A percentile compares a stretch with the other conserved stretches of the same genome.
Evolutionary conservation across 75 land plant species (phyloP).

Genomic region (Cupressus sempervirens): DNA sequence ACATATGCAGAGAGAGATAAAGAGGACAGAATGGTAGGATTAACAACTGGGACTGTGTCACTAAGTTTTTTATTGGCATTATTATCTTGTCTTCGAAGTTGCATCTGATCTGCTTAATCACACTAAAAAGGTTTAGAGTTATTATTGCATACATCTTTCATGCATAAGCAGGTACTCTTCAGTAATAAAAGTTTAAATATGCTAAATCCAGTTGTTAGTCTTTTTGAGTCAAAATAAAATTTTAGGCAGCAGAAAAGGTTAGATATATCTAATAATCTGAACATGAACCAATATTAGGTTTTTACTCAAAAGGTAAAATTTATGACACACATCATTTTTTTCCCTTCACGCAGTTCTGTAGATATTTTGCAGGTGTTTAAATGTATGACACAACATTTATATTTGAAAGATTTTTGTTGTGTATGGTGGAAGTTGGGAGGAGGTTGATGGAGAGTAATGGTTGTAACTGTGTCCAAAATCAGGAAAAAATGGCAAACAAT

Average conservation of each 20-base stretch:
- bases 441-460: no score
- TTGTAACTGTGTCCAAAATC: no score
- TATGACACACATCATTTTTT: no score
- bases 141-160: not conserved
- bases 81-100: no score
- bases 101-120: not conserved
- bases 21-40: not conserved
- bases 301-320: no score
- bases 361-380: no score
- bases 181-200: not conserved
- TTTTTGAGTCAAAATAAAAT: not conserved
- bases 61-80: slow-evolving; percentile 2
- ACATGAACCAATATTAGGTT: not conserved
- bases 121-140: not conserved
- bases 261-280: no score
- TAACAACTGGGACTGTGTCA: slow-evolving; percentile 31
- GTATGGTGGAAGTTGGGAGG: no score
- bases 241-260: not conserved
- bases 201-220: not conserved
- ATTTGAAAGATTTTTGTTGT: no score
- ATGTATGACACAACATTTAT: no score
- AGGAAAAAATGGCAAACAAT: no score
- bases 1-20: not conserved
- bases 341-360: no score
- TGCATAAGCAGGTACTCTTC: not conserved